phyloP scores from a whole-genome alignment of 257 asterid genomes.

The Henckelia pumila region DNA sequence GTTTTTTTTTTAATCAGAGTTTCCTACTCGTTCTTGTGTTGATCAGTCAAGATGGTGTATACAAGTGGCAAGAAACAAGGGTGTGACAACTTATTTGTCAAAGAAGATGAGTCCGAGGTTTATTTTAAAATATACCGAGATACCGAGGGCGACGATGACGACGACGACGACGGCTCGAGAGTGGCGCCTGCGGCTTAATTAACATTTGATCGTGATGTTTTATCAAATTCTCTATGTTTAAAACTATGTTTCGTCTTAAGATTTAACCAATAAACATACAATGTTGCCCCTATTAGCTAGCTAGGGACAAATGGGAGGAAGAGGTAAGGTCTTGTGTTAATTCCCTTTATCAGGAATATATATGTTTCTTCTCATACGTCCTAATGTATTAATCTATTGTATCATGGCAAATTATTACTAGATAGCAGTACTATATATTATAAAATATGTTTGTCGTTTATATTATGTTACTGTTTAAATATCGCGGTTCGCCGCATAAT shows the following conservation, averaged over 20 bases:
- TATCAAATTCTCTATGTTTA: too few species aligned
- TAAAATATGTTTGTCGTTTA: too few species aligned
- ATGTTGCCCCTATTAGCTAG: neutral
- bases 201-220: too few species aligned
- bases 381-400: neutral
- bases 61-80: constrained; percentile 2
- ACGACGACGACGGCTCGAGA: constrained; percentile 22
- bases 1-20: too few species aligned
- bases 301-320: neutral
- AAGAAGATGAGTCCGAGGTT: constrained; percentile 8
- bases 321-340: neutral
- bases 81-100: constrained; percentile 2
- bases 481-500: neutral
- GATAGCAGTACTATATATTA: too few species aligned
- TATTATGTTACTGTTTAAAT: too few species aligned
- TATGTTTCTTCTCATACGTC: neutral
- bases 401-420: too few species aligned
- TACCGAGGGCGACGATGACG: constrained; percentile 27
- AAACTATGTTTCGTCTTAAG: neutral
- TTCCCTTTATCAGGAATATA: neutral
- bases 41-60: constrained; percentile 24
- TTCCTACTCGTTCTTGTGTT: neutral
- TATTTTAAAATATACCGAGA: neutral
- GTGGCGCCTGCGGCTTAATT: constrained; percentile 30
- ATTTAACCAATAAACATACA: too few species aligned